phyloP scores from a whole-genome alignment of 2,329 filamentous ascomycete genomes.

The Emmonsiellopsis sp. region DNA sequence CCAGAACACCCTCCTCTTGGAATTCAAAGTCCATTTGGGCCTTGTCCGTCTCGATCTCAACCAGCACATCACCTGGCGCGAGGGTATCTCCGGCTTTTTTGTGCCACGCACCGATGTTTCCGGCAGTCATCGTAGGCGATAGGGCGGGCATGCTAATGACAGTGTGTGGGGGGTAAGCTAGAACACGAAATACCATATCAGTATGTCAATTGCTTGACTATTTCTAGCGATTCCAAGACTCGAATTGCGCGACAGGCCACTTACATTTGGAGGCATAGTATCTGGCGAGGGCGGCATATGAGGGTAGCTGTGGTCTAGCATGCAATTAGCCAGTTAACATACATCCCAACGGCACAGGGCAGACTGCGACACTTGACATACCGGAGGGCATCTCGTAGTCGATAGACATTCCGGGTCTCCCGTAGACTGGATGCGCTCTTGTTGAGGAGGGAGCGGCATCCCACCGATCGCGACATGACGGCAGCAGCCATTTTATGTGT shows the following conservation, averaged over 20 bases:
- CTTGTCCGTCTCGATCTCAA: conserved; percentile 99
- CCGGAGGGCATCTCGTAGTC: conserved; percentile 34
- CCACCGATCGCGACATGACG: conserved; percentile 37
- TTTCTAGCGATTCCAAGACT: not conserved
- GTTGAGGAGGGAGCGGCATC: conserved; percentile 34
- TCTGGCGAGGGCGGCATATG: conserved; percentile 52
- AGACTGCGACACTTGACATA: conserved; percentile 16
- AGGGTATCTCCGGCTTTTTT: conserved; percentile 90
- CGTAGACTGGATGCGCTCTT: conserved; percentile 36
- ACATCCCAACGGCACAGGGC: conserved; percentile 1
- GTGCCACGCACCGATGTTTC: conserved; percentile 96
- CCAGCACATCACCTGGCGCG: conserved; percentile 84
- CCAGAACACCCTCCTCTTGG: conserved; percentile 92
- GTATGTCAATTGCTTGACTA: not conserved
- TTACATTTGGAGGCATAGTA: conserved; percentile 63
- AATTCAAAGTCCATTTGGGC: conserved; percentile 99
- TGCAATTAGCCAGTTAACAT: not conserved
- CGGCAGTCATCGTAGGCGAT: conserved; percentile 93
- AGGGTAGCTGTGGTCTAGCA: conserved; percentile 37
- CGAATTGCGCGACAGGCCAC: conserved; percentile 16
- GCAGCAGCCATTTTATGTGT: conserved; percentile 46
- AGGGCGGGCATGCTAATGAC: conserved; percentile 96
- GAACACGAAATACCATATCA: conserved; percentile 2
- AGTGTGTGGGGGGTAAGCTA: conserved; percentile 90
- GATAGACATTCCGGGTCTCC: conserved; percentile 36